phyloP scores from a whole-genome alignment of 176 grass and related monocot genomes.

The Phoenix roebelenii region DNA sequence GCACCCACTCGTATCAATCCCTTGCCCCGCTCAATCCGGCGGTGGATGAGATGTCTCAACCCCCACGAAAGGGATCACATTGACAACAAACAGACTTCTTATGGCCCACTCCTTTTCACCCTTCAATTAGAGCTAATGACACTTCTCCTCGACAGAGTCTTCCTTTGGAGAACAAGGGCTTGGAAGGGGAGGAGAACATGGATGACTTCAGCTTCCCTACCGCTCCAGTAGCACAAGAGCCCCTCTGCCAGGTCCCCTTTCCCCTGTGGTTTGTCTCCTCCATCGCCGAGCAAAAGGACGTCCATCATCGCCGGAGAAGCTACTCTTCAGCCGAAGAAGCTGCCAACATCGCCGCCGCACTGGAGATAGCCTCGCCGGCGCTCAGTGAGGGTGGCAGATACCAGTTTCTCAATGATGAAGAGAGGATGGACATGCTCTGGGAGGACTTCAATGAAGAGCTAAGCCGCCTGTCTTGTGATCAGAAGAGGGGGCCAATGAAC shows the following conservation, averaged over 20 bases:
- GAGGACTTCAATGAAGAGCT: constrained; percentile 95
- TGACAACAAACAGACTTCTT: not conserved
- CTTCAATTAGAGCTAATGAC: not conserved
- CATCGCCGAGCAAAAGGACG: not conserved
- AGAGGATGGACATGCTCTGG: constrained; percentile 96
- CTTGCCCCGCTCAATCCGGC: not conserved
- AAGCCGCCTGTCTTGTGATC: not conserved
- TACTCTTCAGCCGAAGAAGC: constrained; percentile 24
- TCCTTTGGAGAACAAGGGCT: not conserved
- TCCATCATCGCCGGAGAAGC: constrained; percentile 25
- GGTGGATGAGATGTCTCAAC: not conserved
- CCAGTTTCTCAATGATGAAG: constrained; percentile 30
- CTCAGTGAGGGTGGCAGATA: constrained; percentile 1
- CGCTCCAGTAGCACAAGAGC: constrained; percentile 31
- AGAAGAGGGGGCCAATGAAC: not conserved
- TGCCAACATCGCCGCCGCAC: not conserved
- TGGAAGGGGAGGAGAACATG: constrained; percentile 17
- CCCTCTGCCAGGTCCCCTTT: constrained; percentile 28
- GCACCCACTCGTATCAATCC: not conserved
- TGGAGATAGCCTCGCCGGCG: too few species aligned
- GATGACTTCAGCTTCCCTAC: constrained; percentile 82
- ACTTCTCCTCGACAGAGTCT: not conserved
- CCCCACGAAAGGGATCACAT: not conserved
- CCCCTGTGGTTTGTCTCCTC: constrained; percentile 58
- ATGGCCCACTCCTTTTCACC: not conserved